These are phyloP conservation scores for Biscutella laevigata DNA, from an alignment of 441 rosid genomes.

Conservation along the genomic window DNA sequence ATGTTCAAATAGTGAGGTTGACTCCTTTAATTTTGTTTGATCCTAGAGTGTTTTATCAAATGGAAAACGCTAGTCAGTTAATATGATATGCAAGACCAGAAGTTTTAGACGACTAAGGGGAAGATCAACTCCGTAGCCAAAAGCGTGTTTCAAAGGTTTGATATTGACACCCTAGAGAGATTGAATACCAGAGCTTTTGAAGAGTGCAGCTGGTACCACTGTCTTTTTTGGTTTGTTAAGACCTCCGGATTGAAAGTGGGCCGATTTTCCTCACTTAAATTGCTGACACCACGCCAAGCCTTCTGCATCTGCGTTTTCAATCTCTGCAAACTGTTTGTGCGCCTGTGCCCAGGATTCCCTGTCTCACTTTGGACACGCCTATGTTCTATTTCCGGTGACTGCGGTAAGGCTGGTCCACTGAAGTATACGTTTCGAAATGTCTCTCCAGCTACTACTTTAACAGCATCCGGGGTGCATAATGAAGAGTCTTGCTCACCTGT, in stretches of 20 bases:
- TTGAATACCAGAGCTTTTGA: conserved; percentile 52
- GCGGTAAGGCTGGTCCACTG: conserved; percentile 31
- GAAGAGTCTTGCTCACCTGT: conserved; percentile 38
- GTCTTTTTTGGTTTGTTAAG: conserved; percentile 89
- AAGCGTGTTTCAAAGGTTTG: conserved; percentile 11
- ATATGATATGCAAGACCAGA: not conserved
- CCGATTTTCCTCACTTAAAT: conserved; percentile 34
- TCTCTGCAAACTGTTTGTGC: conserved; percentile 54
- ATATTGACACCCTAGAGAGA: conserved; percentile 10
- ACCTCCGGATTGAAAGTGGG: conserved; percentile 87
- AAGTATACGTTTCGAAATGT: conserved; percentile 34
- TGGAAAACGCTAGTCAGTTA: conserved; percentile 2
- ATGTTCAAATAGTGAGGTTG: conserved; percentile 83
- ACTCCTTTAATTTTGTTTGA: conserved; percentile 53
- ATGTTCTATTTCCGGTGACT: conserved; percentile 33
- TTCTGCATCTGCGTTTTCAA: conserved; percentile 68
- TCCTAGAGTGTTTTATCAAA: conserved; percentile 46
- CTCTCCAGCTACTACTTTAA: conserved; percentile 52
- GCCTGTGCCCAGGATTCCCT: conserved; percentile 29
- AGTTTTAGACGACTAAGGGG: not conserved
- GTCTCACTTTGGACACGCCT: conserved; percentile 72
- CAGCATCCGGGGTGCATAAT: conserved; percentile 36
- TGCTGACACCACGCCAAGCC: conserved; percentile 79
- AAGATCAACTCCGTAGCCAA: conserved; percentile 8
- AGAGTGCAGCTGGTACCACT: conserved; percentile 94